phyloP scores from a whole-genome alignment of 495 filamentous ascomycete genomes.

The Hypoxylon cercidicola region DNA sequence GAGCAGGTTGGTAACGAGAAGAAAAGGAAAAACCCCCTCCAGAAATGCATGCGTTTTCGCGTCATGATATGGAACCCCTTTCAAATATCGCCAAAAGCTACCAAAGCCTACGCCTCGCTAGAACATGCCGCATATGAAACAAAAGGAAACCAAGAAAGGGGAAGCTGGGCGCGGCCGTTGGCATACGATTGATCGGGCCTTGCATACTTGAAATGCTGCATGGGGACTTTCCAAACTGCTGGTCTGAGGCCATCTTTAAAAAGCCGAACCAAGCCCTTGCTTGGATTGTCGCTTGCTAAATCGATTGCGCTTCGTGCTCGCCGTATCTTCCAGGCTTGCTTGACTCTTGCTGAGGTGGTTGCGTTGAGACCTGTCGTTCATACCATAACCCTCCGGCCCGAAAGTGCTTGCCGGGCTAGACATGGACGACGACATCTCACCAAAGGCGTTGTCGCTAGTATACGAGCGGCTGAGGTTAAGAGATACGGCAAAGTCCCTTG shows the following conservation, averaged over 20 bases:
- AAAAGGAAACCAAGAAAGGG: slow-evolving; percentile 20
- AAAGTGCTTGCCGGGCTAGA: slow-evolving; percentile 83
- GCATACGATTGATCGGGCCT: slow-evolving; percentile 4
- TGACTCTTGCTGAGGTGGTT: slow-evolving; percentile 65
- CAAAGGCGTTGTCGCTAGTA: slow-evolving; percentile 74
- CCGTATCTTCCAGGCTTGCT: slow-evolving; percentile 65
- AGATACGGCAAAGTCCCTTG: slow-evolving; percentile 80
- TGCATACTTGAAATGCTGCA: slow-evolving; percentile 18
- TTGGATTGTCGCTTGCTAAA: slow-evolving; percentile 93
- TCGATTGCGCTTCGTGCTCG: slow-evolving; percentile 69
- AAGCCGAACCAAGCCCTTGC: slow-evolving; percentile 85
- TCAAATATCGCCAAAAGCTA: slow-evolving; percentile 46
- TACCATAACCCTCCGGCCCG: slow-evolving; percentile 57
- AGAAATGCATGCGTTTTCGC: slow-evolving; percentile 45
- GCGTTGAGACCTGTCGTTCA: slow-evolving; percentile 61
- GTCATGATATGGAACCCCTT: slow-evolving; percentile 41
- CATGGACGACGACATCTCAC: slow-evolving; percentile 74
- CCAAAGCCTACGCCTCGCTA: slow-evolving; percentile 51
- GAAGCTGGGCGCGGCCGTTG: slow-evolving; percentile 16
- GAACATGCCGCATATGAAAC: slow-evolving; percentile 47
- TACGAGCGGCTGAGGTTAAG: slow-evolving; percentile 74
- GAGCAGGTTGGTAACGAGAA: slow-evolving; percentile 27
- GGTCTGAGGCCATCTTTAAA: slow-evolving; percentile 54
- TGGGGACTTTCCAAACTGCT: slow-evolving; percentile 28
- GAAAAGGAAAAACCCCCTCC: slow-evolving; percentile 9